phyloP scores from a whole-genome alignment of 164 flowering plant genomes.

The Houttuynia cordata region DNA sequence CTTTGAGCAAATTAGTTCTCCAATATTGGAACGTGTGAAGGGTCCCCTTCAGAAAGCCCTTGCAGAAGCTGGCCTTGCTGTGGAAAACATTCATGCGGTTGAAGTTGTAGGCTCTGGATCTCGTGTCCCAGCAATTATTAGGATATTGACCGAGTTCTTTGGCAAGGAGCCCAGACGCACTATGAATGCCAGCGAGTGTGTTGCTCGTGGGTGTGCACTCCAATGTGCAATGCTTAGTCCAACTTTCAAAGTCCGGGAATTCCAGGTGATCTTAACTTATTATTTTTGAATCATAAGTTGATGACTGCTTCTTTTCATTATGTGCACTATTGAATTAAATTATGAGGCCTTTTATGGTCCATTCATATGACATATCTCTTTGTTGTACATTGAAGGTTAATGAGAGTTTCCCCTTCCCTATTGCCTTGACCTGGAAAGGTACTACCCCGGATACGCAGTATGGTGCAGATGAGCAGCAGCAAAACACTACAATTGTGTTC shows the following conservation, averaged over 20 bases:
- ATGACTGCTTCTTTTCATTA: neutral
- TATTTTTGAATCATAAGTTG: no score
- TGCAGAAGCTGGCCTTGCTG: slow-evolving; percentile 54
- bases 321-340: neutral
- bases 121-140: slow-evolving; percentile 74
- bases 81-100: slow-evolving; percentile 56
- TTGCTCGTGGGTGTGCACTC: slow-evolving; percentile 72
- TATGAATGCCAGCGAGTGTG: slow-evolving; percentile 95
- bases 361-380: neutral
- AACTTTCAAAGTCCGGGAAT: slow-evolving; percentile 82
- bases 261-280: slow-evolving; percentile 37
- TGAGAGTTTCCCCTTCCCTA: slow-evolving; percentile 71
- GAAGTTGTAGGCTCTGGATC: slow-evolving; percentile 91
- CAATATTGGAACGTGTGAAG: slow-evolving; percentile 78
- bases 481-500: slow-evolving; percentile 11
- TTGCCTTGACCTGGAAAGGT: slow-evolving; percentile 76
- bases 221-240: slow-evolving; percentile 90
- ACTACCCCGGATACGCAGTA: slow-evolving; percentile 44
- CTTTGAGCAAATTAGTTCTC: slow-evolving; percentile 59
- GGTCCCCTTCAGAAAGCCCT: slow-evolving; percentile 70
- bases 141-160: slow-evolving; percentile 64
- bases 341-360: neutral
- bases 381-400: slow-evolving; percentile 33
- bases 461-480: slow-evolving; percentile 50
- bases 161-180: slow-evolving; percentile 89